Conservation (phyloP, 768 basidiomycete species). For the Paxillus involutus region DNA sequence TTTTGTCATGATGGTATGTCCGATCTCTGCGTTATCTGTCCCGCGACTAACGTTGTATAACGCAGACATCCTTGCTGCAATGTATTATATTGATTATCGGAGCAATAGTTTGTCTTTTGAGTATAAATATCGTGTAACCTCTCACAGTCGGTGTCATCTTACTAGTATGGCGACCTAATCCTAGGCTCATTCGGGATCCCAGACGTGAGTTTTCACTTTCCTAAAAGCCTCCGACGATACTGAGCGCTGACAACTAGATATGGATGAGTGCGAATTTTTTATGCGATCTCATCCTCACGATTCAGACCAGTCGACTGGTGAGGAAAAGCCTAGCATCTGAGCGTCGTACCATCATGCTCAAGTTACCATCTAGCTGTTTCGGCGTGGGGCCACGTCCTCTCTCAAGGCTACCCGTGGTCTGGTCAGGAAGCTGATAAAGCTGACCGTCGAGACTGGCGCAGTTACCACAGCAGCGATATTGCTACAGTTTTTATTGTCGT, state of each 20-base stretch:
- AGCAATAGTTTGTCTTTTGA: no score
- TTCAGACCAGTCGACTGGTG: neutral
- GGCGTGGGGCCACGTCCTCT: neutral
- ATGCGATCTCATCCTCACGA: neutral
- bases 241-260: no score
- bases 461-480: neutral
- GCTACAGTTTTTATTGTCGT: neutral
- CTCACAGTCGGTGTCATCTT: no score
- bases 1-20: no score
- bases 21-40: no score
- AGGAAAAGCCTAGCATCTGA: neutral
- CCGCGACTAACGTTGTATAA: no score
- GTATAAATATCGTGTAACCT: no score
- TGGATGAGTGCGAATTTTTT: neutral
- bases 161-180: neutral
- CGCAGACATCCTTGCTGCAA: neutral
- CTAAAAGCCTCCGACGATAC: no score
- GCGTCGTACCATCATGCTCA: no score
- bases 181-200: neutral
- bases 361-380: neutral
- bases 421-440: neutral
- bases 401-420: neutral
- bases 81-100: neutral
- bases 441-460: constrained; percentile 2
- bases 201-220: no score